Base-by-base conservation (phyloP, 2,329 filamentous ascomycete genomes). In the Polychaeton citri region DNA sequence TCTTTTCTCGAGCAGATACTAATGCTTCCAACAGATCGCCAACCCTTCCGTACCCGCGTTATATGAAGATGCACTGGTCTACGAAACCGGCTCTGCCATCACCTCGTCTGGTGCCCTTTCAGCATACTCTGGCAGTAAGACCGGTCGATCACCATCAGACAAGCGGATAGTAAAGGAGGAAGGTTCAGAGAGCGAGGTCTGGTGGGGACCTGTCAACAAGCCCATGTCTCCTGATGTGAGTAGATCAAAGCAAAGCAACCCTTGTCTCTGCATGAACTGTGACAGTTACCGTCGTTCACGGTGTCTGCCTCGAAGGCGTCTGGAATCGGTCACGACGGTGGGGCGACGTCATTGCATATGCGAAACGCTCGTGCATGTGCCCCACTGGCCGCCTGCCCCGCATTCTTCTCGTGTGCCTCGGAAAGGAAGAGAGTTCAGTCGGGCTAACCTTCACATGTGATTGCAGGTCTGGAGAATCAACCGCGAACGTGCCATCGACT, bases 201-300 rank as follows among this genome's bases (percentile, higher is more conserved):
- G 90, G 90, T 96, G 90, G 90, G 90, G 90, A 55, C 88, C 90
- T 38, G 90, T 98, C 51, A 98, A 98, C 74, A 96, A 96, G 76
- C 83, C 88, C 59, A 98, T 98, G 90, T 79, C 76, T 50, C 76
- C 86, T 53, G 87, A 96, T 63, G 90, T 96, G 80, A 77, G 83
- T 68, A 10, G 24, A n/a, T n/a, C n/a, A n/a, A n/a, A n/a, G n/a
- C n/a, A n/a, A n/a, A n/a, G n/a, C n/a, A n/a, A n/a, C n/a, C n/a
- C n/a, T n/a, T n/a, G n/a, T n/a, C n/a, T n/a, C n/a, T n/a, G n/a
- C n/a, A n/a, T n/a, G n/a, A n/a, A n/a, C n/a, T n/a, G n/a, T n/a
- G n/a, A n/a, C n/a, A n/a, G n/a, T n/a, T n/a, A n/a, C n/a, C n/a
- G n/a, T n/a, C n/a, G n/a, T n/a, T n/a, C n/a, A n/a, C n/a, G n/a